phyloP scores from a whole-genome alignment of 2,329 filamentous ascomycete species.

The Colletotrichum falcatum region DNA sequence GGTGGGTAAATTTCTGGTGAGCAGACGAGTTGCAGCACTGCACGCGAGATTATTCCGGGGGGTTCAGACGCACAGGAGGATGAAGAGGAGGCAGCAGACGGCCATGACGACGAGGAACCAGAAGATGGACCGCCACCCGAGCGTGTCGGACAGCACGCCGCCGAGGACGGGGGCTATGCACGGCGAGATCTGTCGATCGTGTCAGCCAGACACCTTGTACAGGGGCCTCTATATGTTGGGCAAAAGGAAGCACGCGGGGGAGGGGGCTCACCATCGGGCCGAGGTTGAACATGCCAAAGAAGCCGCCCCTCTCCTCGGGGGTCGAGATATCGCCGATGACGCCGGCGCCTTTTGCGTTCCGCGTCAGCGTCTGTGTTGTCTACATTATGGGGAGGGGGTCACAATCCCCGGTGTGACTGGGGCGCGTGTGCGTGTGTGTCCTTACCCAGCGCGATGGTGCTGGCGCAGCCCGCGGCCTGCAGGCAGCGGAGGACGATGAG shows the following conservation, averaged over 20 bases:
- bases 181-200: conserved; percentile 51
- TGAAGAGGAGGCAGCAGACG: conserved; percentile 51
- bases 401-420: too few relatives aligned
- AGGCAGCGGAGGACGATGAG: conserved; percentile 48
- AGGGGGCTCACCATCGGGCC: conserved; percentile 46
- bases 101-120: conserved; percentile 65
- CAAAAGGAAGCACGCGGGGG: too few relatives aligned
- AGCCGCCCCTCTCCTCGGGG: conserved; percentile 49
- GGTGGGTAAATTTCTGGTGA: too few relatives aligned
- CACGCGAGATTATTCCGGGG: too few relatives aligned
- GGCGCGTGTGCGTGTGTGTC: too few relatives aligned
- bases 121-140: conserved; percentile 65
- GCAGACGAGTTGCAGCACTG: fast-evolving
- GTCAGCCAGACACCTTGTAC: too few relatives aligned
- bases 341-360: conserved; percentile 45
- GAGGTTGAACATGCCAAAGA: conserved; percentile 50
- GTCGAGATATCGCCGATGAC: conserved; percentile 51
- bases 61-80: conserved; percentile 43
- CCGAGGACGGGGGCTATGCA: conserved; percentile 64
- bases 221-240: too few relatives aligned
- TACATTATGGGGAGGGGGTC: too few relatives aligned
- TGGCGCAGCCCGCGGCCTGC: conserved; percentile 50
- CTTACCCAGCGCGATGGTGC: conserved; percentile 48
- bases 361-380: too few relatives aligned
- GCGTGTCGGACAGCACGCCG: conserved; percentile 57